These are phyloP conservation scores for Graphiopsis chlorocephala DNA, from an alignment of 2,329 filamentous ascomycete species.

Conservation along the genomic window DNA sequence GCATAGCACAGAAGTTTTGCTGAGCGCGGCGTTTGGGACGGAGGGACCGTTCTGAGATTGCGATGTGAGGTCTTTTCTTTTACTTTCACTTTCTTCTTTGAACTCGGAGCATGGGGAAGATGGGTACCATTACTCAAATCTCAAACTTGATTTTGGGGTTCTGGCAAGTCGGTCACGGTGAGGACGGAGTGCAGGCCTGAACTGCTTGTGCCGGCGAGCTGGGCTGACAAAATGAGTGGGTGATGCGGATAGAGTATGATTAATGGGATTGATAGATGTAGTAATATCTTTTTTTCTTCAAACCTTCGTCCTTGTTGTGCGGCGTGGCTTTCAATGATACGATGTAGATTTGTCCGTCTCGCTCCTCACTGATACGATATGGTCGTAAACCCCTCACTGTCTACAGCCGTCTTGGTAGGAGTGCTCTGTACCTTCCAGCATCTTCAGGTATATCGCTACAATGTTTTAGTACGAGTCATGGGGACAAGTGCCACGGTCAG, in stretches of 20 bases:
- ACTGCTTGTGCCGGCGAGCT: constrained; percentile 11
- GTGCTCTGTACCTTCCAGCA: not conserved
- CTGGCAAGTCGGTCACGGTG: not conserved
- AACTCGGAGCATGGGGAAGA: not conserved
- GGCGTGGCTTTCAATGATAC: not conserved
- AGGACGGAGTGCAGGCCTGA: constrained; percentile 22
- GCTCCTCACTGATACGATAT: not conserved
- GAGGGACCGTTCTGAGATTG: not conserved
- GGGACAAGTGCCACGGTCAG: not conserved
- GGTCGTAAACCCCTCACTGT: not conserved
- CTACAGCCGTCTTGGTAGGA: not conserved
- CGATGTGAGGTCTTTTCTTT: not conserved
- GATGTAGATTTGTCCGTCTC: not conserved
- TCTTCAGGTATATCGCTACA: constrained; percentile 3
- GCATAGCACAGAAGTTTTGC: constrained; percentile 11
- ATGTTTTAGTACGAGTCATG: not conserved
- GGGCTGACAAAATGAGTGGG: not conserved
- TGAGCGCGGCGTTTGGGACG: constrained; percentile 14
- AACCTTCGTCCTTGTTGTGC: not conserved
- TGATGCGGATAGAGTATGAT: not conserved
- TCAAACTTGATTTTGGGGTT: not conserved
- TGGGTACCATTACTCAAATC: not conserved
- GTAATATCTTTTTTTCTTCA: constrained; percentile 8
- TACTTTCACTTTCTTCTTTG: not conserved
- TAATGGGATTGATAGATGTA: constrained; percentile 11